Evolutionary conservation across 1,284 basidiomycete species (phyloP), one percentile per base, ranked within the genome.

Genomic region (Lignosus rhinocerotis): DNA sequence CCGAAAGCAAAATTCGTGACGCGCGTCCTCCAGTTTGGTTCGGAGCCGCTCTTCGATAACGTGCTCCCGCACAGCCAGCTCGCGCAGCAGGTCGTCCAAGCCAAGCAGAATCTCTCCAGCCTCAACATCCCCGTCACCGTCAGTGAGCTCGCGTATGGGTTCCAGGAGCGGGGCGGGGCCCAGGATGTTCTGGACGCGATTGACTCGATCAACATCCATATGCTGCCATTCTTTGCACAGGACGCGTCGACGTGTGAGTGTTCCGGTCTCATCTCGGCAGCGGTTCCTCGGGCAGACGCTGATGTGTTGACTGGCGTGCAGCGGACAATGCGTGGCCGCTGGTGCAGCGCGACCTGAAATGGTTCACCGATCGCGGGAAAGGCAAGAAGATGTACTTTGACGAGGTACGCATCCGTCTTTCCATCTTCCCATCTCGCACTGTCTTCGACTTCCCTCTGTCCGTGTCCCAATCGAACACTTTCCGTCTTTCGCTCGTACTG

Each of bases 371-470:
- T 16, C 77, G 85, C 54, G 84, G 81, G 2, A 67, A 78, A 30
- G 84, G 82, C 14, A 90, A 88, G 76, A 91, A 91, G 73, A 87
- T 92, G 68, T 86, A 86, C 66, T 76, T 88, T 48, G 84, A 82
- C 63, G 79, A 89, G 78, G 87, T 83, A 31, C 72, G 67, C 39
- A 36, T 53, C 39, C 43, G 21, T 21, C 21, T 30, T 11, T n/a
- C 19, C 46, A 3, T 32, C 21, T 42, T 25, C 21, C 16, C 36
- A 14, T 14, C n/a, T 12, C 6, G 5, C 5, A 39, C 36, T 25
- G 25, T 25, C 25, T 25, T 25, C 25, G 25, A 25, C 25, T 25
- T 25, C 25, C 25, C 25, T 25, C 25, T 25, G 25, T 25, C 25
- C 25, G 25, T 25, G 25, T 25, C 25, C 25, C 25, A 25, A 25